Percentiles rank a stretch among this genome's conserved stretches.
Evolutionary conservation across 768 basidiomycete genomes (phyloP).

Genomic region (Psilocybe cubensis): DNA sequence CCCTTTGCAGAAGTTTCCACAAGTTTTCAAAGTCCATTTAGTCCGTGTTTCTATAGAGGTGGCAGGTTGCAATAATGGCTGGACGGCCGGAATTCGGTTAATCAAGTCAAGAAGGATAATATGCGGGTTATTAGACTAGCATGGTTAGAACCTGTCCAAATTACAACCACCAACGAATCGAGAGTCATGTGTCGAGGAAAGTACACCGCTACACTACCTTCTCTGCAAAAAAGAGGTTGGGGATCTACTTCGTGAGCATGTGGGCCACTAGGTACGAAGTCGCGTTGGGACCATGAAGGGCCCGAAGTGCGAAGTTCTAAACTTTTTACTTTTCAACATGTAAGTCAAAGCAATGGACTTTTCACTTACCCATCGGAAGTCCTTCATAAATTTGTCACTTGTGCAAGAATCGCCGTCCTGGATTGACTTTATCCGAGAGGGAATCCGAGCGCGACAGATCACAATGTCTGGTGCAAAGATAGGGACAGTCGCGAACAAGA

Average conservation of each 20-base stretch:
- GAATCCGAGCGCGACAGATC: background rate
- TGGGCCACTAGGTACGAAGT: background rate
- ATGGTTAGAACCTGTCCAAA: background rate
- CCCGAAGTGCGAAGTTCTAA: background rate
- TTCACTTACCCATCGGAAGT: too few relatives aligned
- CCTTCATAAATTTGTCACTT: background rate
- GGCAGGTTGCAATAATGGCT: background rate
- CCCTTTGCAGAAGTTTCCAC: background rate
- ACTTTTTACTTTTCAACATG: too few relatives aligned
- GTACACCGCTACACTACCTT: background rate
- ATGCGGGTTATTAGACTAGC: constrained; percentile 13
- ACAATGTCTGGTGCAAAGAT: background rate
- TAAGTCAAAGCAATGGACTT: too few relatives aligned
- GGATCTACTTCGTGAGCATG: constrained; percentile 3
- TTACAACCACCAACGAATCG: background rate
- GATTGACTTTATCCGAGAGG: background rate
- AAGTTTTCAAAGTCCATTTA: background rate
- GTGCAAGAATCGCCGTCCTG: background rate
- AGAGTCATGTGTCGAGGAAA: constrained; percentile 10
- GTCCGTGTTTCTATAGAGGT: constrained; percentile 2
- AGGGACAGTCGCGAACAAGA: too few relatives aligned
- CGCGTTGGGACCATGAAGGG: background rate
- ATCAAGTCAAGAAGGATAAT: constrained; percentile 25
- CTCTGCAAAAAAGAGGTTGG: background rate
- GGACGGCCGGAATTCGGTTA: constrained; percentile 29